Base-by-base conservation (phyloP, 306 rosid genomes). In the Lotus japonicus region DNA sequence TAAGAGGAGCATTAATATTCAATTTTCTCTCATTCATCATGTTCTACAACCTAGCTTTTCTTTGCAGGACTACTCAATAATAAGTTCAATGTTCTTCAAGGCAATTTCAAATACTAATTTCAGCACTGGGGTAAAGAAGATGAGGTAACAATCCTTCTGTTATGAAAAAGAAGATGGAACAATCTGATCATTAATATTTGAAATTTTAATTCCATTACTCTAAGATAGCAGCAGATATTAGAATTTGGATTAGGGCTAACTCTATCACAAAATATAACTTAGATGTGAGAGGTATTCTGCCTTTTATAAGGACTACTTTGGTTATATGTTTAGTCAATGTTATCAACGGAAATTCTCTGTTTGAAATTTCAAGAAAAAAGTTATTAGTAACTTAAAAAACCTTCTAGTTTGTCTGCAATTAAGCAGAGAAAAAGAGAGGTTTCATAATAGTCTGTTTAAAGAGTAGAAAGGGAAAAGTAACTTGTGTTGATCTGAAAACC, bases 1-100 rank as follows among this genome's bases (percentile, higher is more conserved):
- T 16, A 73, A 90, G 87, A 16, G 96, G 97, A 4, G 87, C 95
- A 62, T 83, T 82, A 39, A 95, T 85, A 80, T 90, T 85, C 74
- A 95, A 79, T 62, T 84, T 88, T 68, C 89, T 84, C 66, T 75
- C 92, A 59, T 79, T 84, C 97, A 95, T 94, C 18, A 17, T 70
- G 45, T 44, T 31, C 63, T 42, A 48, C 48, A 71, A 50, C 54
- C 67, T 16, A 83, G 38, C 16, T 68, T 68, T 31, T 52, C 33
- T 59, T 21, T 16, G 48, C 56, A 35, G 54, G 38, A 58, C 61
- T 58, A 54, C 71, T 64, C 61, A 51, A n/a, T 50, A 41, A 28
- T 9, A 17, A 50, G 70, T 45, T 74, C 68, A 11, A 67, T 15
- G 28, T 36, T 58, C 33, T 21, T 21, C 68, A 62, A 50, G 58